Evolutionary conservation across 2,329 filamentous ascomycete genomes (phyloP).

Genomic region (Pseudocercospora musae): DNA sequence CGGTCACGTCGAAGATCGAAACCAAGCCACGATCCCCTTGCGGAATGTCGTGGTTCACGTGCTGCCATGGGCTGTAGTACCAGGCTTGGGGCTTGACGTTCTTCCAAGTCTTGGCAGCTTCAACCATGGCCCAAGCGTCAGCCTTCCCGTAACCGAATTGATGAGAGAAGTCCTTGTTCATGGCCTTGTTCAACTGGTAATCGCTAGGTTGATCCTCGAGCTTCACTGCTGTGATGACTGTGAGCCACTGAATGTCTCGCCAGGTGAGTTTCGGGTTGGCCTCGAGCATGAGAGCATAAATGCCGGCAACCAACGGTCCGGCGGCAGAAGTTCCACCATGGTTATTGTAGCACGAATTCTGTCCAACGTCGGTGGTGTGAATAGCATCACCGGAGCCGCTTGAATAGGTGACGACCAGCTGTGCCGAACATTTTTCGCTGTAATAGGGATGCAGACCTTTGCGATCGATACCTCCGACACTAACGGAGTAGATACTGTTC

Average conservation of each 20-base stretch:
- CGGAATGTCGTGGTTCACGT: conserved; percentile 80
- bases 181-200: conserved; percentile 72
- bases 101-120: conserved; percentile 79
- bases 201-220: conserved; percentile 68
- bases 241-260: conserved; percentile 92
- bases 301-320: conserved; percentile 85
- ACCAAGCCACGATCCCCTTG: conserved; percentile 77
- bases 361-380: conserved; percentile 91
- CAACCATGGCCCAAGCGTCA: conserved; percentile 80
- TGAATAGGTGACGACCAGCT: conserved; percentile 94
- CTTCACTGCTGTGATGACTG: conserved; percentile 77
- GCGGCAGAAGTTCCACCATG: conserved; percentile 96
- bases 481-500: conserved; percentile 98
- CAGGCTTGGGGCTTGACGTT: conserved; percentile 93
- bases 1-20: conserved; percentile 76
- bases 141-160: conserved; percentile 95
- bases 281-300: conserved; percentile 83
- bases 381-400: conserved; percentile 86
- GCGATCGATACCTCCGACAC: conserved; percentile 86
- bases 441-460: conserved; percentile 90
- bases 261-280: conserved; percentile 83
- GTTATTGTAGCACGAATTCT: conserved; percentile 69
- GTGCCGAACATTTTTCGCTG: conserved; percentile 92
- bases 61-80: conserved; percentile 90
- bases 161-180: conserved; percentile 87